Base-by-base conservation (phyloP, 202 grass and related monocot species). In the Zizania palustris region DNA sequence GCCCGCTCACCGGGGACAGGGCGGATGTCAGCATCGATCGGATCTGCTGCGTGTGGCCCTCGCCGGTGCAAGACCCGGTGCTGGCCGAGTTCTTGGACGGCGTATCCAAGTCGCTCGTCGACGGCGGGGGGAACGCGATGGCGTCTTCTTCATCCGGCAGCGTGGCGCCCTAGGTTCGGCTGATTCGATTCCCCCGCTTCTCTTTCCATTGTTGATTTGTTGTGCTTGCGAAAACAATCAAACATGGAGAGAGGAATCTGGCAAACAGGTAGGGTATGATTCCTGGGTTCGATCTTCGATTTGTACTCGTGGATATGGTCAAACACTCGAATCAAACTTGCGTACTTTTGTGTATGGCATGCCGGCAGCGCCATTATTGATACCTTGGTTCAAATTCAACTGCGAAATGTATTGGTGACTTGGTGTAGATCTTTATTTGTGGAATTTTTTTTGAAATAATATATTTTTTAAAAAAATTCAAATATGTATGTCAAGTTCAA, bases 81-180 rank as follows among this genome's bases (percentile, higher is more conserved):
- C 75, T 88, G 9, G 7, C 6, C 33, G 69, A 88, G 69, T 83
- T 88, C 63, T 50, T 88, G 22, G 69, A 83, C 63, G 34, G 28
- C 15, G 69, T 64, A 14, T 64, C 45, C 10, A 79, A 49, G 46
- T 66, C 75, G 28, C 69, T 68, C n/a, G 69, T n/a, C 46, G 16
- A n/a, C 13, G 66, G 11, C 48, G 9, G 7, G 14, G 49, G n/a
- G 14, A 36, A 11, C 3, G 44, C 22, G 34, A 54, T 7, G 54
- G 10, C 58, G 35, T 4, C 71, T 16, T 5, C 40, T 33, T 53
- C 21, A 19, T 42, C 5, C 38, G 19, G 34, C 19, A 49, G 33
- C 71, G 8, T 14, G 56, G 9, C 18, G 20, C 40, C 10, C 4
- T 6, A 44, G 34, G 16, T 55, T 55, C n/a, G 49, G 13, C 10